phyloP scores from a whole-genome alignment of 345 rosid species.

The Pseudoturritis turrita region DNA sequence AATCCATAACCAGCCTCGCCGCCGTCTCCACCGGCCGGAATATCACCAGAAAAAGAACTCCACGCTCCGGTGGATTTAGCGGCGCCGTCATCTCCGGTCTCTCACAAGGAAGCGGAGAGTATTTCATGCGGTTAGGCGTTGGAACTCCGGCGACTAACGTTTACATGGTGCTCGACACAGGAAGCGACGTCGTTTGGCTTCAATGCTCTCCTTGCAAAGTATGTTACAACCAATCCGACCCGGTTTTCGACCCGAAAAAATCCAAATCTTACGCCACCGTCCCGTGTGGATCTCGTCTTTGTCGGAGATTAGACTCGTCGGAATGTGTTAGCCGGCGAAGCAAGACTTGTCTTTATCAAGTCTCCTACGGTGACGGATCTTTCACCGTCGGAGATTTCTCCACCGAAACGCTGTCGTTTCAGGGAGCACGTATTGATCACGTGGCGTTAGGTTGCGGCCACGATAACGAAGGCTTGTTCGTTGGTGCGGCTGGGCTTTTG shows the following conservation, averaged over 20 bases:
- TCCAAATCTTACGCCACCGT: constrained; percentile 54
- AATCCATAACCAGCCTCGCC: constrained; percentile 38
- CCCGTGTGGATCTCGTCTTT: constrained; percentile 57
- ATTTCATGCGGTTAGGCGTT: constrained; percentile 84
- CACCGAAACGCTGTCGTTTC: constrained; percentile 79
- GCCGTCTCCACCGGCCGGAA: constrained; percentile 21
- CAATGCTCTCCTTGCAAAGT: constrained; percentile 86
- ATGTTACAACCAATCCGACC: constrained; percentile 83
- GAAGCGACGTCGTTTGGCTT: constrained; percentile 94
- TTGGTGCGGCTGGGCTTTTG: constrained; percentile 85
- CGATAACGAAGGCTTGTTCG: constrained; percentile 84
- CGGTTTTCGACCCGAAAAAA: constrained; percentile 66
- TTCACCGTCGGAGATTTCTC: constrained; percentile 76
- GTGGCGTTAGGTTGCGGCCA: constrained; percentile 93
- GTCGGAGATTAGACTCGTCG: constrained; percentile 46
- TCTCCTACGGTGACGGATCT: constrained; percentile 90
- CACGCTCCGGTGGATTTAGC: constrained; percentile 49
- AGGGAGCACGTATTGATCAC: constrained; percentile 48
- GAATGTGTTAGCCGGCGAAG: constrained; percentile 39
- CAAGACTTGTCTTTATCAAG: constrained; percentile 68
- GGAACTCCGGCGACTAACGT: constrained; percentile 75
- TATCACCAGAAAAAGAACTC: not conserved
- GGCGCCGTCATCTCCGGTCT: constrained; percentile 79
- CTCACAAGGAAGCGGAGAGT: constrained; percentile 91
- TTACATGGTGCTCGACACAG: constrained; percentile 87